Conservation (phyloP, 768 basidiomycete species). For the Mycena belliarum region DNA sequence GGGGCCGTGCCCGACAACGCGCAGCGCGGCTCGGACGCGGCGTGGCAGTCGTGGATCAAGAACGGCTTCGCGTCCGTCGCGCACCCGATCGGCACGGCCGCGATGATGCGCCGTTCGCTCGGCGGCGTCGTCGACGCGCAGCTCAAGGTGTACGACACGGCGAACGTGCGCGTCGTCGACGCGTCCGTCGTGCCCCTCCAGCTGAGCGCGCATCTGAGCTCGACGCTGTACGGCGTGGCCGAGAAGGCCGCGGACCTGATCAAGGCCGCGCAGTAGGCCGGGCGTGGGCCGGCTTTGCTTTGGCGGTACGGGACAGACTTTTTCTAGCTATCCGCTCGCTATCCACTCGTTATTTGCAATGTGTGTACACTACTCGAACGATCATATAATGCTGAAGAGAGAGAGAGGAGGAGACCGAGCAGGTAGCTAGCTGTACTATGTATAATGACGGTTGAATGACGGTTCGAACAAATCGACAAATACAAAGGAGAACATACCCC, state of each 20-base stretch:
- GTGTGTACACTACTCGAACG: background rate
- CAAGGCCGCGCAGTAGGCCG: slow-evolving; percentile 36
- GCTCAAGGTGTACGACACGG: slow-evolving; percentile 46
- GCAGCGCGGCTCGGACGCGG: slow-evolving; percentile 44
- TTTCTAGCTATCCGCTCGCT: background rate
- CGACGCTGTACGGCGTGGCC: slow-evolving; percentile 55
- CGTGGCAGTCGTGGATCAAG: slow-evolving; percentile 49
- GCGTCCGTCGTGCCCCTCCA: slow-evolving; percentile 51
- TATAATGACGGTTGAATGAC: too few relatives aligned
- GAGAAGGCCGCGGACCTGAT: slow-evolving; percentile 57
- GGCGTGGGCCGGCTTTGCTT: background rate
- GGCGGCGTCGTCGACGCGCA: slow-evolving; percentile 50
- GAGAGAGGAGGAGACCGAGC: too few relatives aligned
- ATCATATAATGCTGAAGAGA: background rate
- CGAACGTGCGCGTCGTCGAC: slow-evolving; percentile 54
- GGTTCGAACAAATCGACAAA: too few relatives aligned
- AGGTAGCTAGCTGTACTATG: too few relatives aligned
- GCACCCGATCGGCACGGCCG: slow-evolving; percentile 51
- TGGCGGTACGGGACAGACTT: background rate
- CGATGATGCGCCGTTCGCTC: slow-evolving; percentile 40
- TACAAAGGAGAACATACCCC: too few relatives aligned
- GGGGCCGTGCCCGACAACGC: slow-evolving; percentile 42
- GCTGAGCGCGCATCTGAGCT: slow-evolving; percentile 46
- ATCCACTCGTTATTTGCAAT: background rate
- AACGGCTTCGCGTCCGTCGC: slow-evolving; percentile 44